These are phyloP conservation scores for Oenanthe sinensis DNA, from an alignment of 129 eudicot genomes.

Conservation along the genomic window DNA sequence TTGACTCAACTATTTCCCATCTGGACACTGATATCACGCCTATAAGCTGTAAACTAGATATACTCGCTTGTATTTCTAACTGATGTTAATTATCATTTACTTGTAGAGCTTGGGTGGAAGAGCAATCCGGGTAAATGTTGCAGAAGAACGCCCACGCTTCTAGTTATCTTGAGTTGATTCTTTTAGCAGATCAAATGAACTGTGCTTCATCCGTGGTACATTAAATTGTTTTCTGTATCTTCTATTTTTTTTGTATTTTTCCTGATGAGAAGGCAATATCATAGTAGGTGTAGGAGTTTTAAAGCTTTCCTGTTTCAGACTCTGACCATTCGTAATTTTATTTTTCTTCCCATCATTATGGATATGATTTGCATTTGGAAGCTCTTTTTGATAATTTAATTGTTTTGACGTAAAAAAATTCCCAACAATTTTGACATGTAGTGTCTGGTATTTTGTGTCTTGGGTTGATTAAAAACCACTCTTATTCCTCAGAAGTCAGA, in stretches of 20 bases:
- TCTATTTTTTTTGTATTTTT: neutral
- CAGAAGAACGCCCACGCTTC: slow-evolving; percentile 57
- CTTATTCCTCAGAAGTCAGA: too few relatives aligned
- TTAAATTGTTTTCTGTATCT: neutral
- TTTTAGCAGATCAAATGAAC: neutral
- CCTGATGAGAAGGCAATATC: neutral
- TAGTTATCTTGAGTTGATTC: slow-evolving; percentile 23
- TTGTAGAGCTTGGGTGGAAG: slow-evolving; percentile 73
- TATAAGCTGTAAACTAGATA: neutral
- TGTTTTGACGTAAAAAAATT: neutral
- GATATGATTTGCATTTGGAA: neutral
- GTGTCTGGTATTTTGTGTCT: too few relatives aligned
- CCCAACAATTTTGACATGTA: too few relatives aligned
- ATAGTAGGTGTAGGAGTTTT: neutral
- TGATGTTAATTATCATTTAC: slow-evolving; percentile 4
- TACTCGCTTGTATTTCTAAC: neutral
- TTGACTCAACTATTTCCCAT: neutral
- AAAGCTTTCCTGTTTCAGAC: neutral
- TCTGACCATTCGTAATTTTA: neutral
- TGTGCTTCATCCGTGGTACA: neutral
- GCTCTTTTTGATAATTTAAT: neutral
- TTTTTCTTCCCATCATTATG: neutral
- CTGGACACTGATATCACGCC: neutral
- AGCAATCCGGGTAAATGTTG: slow-evolving; percentile 58
- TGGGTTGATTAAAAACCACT: too few relatives aligned